Percentiles rank a stretch among this genome's conserved stretches.
These are phyloP conservation scores for Pichia rugopelliculosa DNA, from an alignment of 805 yeast genomes.

Conservation along the genomic window DNA sequence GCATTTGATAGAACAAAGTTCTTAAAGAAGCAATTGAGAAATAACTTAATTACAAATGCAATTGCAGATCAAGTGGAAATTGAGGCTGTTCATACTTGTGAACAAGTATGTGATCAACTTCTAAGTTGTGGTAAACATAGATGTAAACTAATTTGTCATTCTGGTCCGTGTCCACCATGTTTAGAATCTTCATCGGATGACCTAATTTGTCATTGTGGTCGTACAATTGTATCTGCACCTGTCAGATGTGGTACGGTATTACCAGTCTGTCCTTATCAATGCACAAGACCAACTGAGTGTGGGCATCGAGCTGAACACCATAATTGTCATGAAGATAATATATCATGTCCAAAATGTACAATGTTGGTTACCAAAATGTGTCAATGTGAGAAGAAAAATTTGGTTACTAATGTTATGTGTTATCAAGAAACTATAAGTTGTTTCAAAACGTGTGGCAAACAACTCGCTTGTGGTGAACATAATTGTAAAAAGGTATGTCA, in stretches of 20 bases:
- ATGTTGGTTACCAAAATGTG: constrained; percentile 25
- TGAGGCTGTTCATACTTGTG: constrained; percentile 71
- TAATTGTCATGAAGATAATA: constrained; percentile 62
- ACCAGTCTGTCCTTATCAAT: constrained; percentile 59
- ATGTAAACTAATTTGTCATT: constrained; percentile 67
- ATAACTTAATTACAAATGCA: constrained; percentile 31
- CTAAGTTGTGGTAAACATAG: constrained; percentile 59
- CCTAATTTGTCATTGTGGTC: constrained; percentile 72
- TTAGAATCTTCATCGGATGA: constrained; percentile 76
- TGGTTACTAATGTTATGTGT: constrained; percentile 59
- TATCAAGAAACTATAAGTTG: constrained; percentile 65
- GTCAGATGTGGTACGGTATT: constrained; percentile 73
- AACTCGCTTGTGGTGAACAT: constrained; percentile 41
- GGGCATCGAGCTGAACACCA: constrained; percentile 70
- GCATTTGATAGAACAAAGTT: constrained; percentile 54
- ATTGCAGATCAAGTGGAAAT: constrained; percentile 46
- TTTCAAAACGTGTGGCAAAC: constrained; percentile 51
- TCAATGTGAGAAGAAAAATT: constrained; percentile 24
- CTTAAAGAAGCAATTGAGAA: constrained; percentile 40
- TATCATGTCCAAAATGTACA: constrained; percentile 73
- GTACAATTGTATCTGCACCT: constrained; percentile 71
- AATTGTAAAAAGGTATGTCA: constrained; percentile 51
- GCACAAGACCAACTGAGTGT: constrained; percentile 50
- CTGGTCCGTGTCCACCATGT: constrained; percentile 76
- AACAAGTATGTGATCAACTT: constrained; percentile 53